Percentiles rank a stretch among this genome's conserved stretches.
Conservation (phyloP, 2,329 filamentous ascomycete species). For the Coleophoma eucalyptorum region DNA sequence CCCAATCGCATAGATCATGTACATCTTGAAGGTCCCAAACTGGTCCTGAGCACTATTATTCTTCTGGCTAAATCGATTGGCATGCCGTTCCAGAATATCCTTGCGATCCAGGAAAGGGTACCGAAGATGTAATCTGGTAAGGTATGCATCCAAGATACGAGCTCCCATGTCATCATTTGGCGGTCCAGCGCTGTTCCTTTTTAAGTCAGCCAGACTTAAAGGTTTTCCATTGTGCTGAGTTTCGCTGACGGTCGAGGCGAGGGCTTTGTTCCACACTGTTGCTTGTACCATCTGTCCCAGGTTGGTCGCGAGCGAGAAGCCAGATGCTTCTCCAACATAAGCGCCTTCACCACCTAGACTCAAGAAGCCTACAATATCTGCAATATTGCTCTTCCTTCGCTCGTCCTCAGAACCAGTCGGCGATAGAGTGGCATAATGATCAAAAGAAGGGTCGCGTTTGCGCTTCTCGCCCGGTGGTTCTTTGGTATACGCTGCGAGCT, state of each 20-base stretch:
- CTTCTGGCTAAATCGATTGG: conserved; percentile 31
- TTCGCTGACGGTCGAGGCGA: conserved; percentile 23
- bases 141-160: conserved; percentile 39
- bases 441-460: conserved; percentile 5
- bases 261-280: conserved; percentile 48
- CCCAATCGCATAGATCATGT: conserved; percentile 48
- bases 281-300: conserved; percentile 50
- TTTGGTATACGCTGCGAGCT: conserved; percentile 19
- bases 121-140: conserved; percentile 39
- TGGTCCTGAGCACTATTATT: conserved; percentile 33
- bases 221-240: conserved; percentile 11
- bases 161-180: conserved; percentile 41
- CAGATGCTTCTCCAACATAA: conserved; percentile 46
- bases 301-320: conserved; percentile 43
- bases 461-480: conserved; percentile 2
- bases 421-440: conserved; percentile 4
- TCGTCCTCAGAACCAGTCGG: conserved; percentile 10
- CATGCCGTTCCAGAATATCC: conserved; percentile 40
- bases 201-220: conserved; percentile 31
- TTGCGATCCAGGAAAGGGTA: conserved; percentile 45
- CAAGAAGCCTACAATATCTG: conserved; percentile 45
- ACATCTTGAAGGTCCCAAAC: conserved; percentile 46
- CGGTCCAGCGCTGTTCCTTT: conserved; percentile 38
- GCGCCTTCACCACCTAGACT: conserved; percentile 44
- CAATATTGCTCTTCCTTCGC: conserved; percentile 23